A percentile compares a stretch with the other conserved stretches of the same genome.
These are phyloP conservation scores for Tolypocladium cylindrosporum DNA, from an alignment of 2,329 filamentous ascomycete species.

Conservation along the genomic window DNA sequence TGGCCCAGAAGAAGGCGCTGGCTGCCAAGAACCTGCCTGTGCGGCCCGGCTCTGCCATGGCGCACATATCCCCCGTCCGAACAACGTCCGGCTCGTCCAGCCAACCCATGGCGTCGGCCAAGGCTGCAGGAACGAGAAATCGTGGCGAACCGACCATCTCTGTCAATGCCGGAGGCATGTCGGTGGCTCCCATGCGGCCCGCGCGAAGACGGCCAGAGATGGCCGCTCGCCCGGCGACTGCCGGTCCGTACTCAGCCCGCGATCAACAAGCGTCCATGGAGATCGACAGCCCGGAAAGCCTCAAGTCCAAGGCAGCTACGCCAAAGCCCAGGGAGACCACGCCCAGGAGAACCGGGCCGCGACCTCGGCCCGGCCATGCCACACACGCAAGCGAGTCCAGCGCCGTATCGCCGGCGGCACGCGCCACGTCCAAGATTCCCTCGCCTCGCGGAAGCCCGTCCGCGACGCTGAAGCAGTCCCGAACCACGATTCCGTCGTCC, in stretches of 20 bases:
- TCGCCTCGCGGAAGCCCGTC: slow-evolving; percentile 32
- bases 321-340: slow-evolving; percentile 42
- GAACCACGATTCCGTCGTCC: slow-evolving; percentile 15
- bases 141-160: slow-evolving; percentile 33
- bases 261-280: slow-evolving; percentile 28
- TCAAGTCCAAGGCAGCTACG: slow-evolving; percentile 35
- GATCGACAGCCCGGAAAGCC: slow-evolving; percentile 33
- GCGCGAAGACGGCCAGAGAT: slow-evolving; percentile 48
- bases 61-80: slow-evolving; percentile 45
- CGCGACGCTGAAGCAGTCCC: slow-evolving; percentile 24
- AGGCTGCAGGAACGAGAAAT: slow-evolving; percentile 26
- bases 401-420: slow-evolving; percentile 33
- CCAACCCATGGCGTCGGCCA: slow-evolving; percentile 16
- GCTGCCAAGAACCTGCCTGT: slow-evolving; percentile 39
- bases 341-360: slow-evolving; percentile 39
- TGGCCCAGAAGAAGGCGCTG: slow-evolving; percentile 65
- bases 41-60: slow-evolving; percentile 55
- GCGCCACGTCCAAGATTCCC: slow-evolving; percentile 19
- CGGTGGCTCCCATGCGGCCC: slow-evolving; percentile 53
- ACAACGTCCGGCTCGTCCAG: slow-evolving; percentile 25
- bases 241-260: slow-evolving; percentile 54
- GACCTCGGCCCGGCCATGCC: slow-evolving; percentile 35
- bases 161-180: slow-evolving; percentile 46
- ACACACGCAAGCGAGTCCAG: slow-evolving; percentile 42
- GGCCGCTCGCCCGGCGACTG: slow-evolving; percentile 50